A percentile compares a stretch with the other conserved stretches of the same genome.
phyloP scores from a whole-genome alignment of 2,329 filamentous ascomycete genomes.

The Aspergillus phoenicis region DNA sequence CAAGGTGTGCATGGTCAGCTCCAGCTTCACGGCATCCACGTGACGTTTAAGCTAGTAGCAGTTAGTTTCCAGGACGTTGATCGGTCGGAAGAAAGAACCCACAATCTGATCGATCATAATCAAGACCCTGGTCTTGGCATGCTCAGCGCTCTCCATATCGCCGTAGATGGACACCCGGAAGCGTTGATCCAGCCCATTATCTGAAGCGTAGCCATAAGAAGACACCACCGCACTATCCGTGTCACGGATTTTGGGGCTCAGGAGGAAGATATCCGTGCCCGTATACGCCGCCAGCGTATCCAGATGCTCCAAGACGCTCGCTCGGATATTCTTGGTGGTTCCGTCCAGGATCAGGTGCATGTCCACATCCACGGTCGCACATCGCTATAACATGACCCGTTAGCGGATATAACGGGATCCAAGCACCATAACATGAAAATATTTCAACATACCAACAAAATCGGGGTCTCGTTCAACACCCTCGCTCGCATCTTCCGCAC shows the following conservation, averaged over 20 bases:
- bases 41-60: constrained; percentile 52
- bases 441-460: constrained; percentile 73
- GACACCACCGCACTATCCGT: constrained; percentile 74
- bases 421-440: constrained; percentile 7
- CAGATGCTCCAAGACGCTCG: constrained; percentile 77
- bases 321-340: constrained; percentile 66
- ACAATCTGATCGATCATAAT: constrained; percentile 97
- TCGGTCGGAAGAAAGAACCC: constrained; percentile 31
- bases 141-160: constrained; percentile 91
- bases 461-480: constrained; percentile 87
- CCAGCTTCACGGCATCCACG: constrained; percentile 79
- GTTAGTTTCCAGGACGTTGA: constrained; percentile 19
- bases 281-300: constrained; percentile 85
- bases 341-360: constrained; percentile 85
- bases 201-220: constrained; percentile 73
- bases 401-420: neutral
- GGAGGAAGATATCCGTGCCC: constrained; percentile 93
- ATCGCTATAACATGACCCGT: constrained; percentile 63
- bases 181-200: constrained; percentile 81
- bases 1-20: constrained; percentile 84
- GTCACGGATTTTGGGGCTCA: constrained; percentile 82
- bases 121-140: constrained; percentile 92
- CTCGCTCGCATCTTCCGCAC: constrained; percentile 88
- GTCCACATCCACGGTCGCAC: constrained; percentile 90
- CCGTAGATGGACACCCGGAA: constrained; percentile 94